Evolutionary conservation across 495 filamentous ascomycete species (phyloP).

Genomic region (Hypoxylon perforatum): DNA sequence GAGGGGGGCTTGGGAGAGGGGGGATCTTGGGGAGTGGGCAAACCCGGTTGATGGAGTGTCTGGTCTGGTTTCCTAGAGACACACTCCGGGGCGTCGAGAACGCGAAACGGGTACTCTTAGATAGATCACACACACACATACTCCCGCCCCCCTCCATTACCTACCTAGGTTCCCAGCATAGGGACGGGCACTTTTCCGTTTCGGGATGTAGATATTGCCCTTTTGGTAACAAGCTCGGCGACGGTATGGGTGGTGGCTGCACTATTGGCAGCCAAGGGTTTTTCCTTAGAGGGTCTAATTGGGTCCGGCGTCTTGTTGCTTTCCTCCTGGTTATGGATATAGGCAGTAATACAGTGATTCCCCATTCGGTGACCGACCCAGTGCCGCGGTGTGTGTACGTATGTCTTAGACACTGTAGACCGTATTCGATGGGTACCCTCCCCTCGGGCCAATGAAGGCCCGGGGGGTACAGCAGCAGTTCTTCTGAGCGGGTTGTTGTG

Average conservation of each 20-base stretch:
- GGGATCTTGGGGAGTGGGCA: slow-evolving; percentile 2
- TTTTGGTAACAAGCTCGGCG: slow-evolving; percentile 44
- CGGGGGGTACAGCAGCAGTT: slow-evolving; percentile 11
- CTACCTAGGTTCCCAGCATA: too few relatives aligned
- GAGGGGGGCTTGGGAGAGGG: too few relatives aligned
- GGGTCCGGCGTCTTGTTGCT: slow-evolving; percentile 35
- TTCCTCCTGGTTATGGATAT: slow-evolving; percentile 22
- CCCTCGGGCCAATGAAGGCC: slow-evolving; percentile 15
- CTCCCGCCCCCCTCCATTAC: slow-evolving; percentile 21
- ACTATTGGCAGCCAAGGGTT: slow-evolving; percentile 30
- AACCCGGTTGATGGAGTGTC: slow-evolving; percentile 17
- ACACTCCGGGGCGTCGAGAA: slow-evolving; percentile 40
- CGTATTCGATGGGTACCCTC: slow-evolving; percentile 1
- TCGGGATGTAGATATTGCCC: slow-evolving; percentile 49
- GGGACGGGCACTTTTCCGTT: slow-evolving; percentile 46
- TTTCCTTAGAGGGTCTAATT: slow-evolving; percentile 37
- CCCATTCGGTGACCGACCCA: slow-evolving; percentile 35
- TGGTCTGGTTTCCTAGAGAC: slow-evolving; percentile 39
- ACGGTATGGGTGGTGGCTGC: slow-evolving; percentile 29
- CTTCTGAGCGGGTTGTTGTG: slow-evolving; percentile 19
- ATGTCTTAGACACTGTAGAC: slow-evolving; percentile 39
- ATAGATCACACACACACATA: slow-evolving; percentile 28
- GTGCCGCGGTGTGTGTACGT: slow-evolving; percentile 34
- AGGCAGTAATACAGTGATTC: slow-evolving; percentile 44
- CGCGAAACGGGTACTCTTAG: slow-evolving; percentile 38